Percentiles rank a stretch among this genome's conserved stretches.
These are phyloP conservation scores for Fusarium sp. DNA, from an alignment of 2,329 filamentous ascomycete genomes.

Conservation along the genomic window DNA sequence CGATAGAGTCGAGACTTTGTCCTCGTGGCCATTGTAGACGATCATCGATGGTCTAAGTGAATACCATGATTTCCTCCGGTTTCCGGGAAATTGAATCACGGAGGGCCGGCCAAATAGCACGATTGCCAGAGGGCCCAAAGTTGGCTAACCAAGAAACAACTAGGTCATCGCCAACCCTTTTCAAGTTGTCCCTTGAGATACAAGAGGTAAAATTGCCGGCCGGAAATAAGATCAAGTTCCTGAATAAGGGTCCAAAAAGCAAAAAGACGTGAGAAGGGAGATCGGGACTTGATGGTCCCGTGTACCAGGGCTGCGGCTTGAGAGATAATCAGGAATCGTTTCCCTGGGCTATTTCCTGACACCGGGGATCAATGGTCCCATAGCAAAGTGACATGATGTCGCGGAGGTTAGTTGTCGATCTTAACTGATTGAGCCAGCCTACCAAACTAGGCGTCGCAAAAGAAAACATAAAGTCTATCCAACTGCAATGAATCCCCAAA, in stretches of 20 bases:
- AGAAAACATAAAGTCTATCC: slow-evolving; percentile 12
- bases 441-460: slow-evolving; percentile 1
- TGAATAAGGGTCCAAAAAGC: not conserved
- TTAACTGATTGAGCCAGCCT: not conserved
- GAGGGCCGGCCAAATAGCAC: not conserved
- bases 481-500: not conserved
- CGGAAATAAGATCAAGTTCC: not conserved
- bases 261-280: not conserved
- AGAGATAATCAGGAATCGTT: not conserved
- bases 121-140: not conserved
- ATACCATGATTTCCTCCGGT: not conserved
- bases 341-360: not conserved
- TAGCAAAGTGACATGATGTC: not conserved
- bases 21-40: not conserved
- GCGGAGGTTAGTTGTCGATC: not conserved
- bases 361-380: not conserved
- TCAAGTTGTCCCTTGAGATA: not conserved
- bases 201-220: not conserved
- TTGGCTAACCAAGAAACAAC: not conserved
- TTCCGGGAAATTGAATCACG: not conserved
- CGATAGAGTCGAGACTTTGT: not conserved
- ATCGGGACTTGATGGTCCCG: not conserved
- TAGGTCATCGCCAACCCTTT: not conserved
- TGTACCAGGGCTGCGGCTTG: not conserved
- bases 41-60: not conserved